Base-by-base conservation (phyloP, 2,329 filamentous ascomycete genomes). In the Phyllosticta citrichinensis region DNA sequence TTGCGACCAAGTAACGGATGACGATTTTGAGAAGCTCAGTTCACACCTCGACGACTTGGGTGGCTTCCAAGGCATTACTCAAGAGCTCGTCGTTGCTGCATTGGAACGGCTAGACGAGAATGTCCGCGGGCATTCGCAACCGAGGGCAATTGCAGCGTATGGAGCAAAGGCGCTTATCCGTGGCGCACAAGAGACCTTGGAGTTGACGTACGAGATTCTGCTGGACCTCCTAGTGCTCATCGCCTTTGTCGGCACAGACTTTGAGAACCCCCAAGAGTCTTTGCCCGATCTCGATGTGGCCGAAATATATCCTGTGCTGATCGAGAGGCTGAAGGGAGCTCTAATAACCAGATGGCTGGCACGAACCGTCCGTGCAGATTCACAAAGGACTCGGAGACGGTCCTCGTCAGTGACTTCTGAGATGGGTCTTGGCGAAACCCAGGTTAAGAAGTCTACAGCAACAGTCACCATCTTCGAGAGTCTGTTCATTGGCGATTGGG, bases 221-320 rank as follows among this genome's bases (percentile, higher is more conserved):
- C 85, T 95, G 64, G 91, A 93, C 68, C 83, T 97, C 62, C 77
- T 97, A 2, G 81, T 94, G 2, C 80, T 99, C 6, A 80, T 96
- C 17, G 82, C 94, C 10, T 91, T 97, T 72, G 87, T 97, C 80
- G 88, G 94, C 71, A 87, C 86, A 50, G 90, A 94, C 69, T 83
- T 89, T 58, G 88, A 92, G 62, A n/a, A 47, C n/a, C 83, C 86
- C 65, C 85, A 87, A 52, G 85, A 90, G 51, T n/a, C 40, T n/a
- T 83, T 88, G 2, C 77, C 80, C 3, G 83, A 93, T 40, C 93
- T 88, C 74, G 76, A 84, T 68, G 80, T 71, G 6, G 66, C 68
- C 5, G 67, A 83, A 55, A 79, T 97, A 5, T 78, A 94, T 35
- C 77, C 80, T n/a, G 81, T 87, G 61, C 79, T 99, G 19, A 83